Base-by-base conservation (phyloP, 352 stramenopile genomes). In the Phytophthora sansomeana region DNA sequence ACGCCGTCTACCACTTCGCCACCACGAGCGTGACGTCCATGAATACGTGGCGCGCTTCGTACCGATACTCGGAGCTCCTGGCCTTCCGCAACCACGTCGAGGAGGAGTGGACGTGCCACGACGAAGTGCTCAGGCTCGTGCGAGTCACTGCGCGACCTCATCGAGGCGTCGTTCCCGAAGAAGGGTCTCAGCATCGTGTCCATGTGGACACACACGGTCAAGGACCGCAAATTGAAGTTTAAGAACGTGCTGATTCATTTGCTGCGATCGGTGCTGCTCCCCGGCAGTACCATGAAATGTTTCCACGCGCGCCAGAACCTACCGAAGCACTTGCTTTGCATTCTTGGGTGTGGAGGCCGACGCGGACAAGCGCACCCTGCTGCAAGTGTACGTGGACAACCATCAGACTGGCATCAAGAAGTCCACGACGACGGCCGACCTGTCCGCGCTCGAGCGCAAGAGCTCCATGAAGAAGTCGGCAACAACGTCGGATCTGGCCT, bases 61-160 rank as follows among this genome's bases (percentile, higher is more conserved):
- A 88, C 75, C 80, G 78, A n/a, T 88, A 85, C 78, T 90, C 78
- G 32, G 79, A 90, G 71, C 87, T 92, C 52, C 65, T 78, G 56
- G 71, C 77, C 8, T 87, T 92, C 69, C 83, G 82, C 57, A 75
- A 63, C 71, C 70, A 82, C 43, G 66, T 92, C 39, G 72, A 84
- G 19, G 72, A 90, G 47, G 58, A 81, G 33, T 77, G 74, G 74
- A 90, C 83, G 26, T 92, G 83, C 61, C 67, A 81, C 58, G 72
- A 71, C 33, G 44, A 89, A 87, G 72, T 90, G 83, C 72, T 69
- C 54, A 17, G 81, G 81, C 28, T 89, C 83, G 33, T 90, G 81
- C 62, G 71, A 92, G 50, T 84, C 83, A n/a, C 82, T 92, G 39
- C 83, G 81, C 16, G 79, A 92, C 61, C 86, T 84, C 57, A 46